Percentiles rank a stretch among this genome's conserved stretches.
Evolutionary conservation across 2,329 filamentous ascomycete genomes (phyloP).

Genomic region (Stylonectria norvegica): DNA sequence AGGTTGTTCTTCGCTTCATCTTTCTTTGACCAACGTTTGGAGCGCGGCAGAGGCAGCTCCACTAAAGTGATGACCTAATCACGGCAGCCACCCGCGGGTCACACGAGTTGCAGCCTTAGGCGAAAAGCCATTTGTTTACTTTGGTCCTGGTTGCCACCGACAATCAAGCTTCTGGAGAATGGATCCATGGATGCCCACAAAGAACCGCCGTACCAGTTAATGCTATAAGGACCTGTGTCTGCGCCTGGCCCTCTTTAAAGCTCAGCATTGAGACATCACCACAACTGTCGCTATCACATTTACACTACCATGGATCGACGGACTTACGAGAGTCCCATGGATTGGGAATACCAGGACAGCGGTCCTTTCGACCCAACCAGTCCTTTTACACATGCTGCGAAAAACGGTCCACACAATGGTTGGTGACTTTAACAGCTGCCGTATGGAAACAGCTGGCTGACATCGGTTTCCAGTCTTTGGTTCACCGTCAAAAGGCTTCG

Average conservation of each 20-base stretch:
- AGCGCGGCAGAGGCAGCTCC: slow-evolving; percentile 18
- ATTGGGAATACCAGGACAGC: slow-evolving; percentile 60
- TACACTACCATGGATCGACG: slow-evolving; percentile 47
- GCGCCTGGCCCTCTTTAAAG: no score
- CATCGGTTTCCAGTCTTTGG: slow-evolving; percentile 31
- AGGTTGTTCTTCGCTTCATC: slow-evolving; percentile 14
- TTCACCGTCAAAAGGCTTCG: slow-evolving; percentile 36
- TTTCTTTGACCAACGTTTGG: slow-evolving; percentile 19
- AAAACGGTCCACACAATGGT: slow-evolving; percentile 41
- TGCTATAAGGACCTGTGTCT: neutral
- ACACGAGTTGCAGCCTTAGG: slow-evolving; percentile 31
- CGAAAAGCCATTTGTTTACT: slow-evolving; percentile 35
- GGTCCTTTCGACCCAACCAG: slow-evolving; percentile 59
- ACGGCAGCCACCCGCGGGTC: slow-evolving; percentile 28
- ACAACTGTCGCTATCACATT: neutral
- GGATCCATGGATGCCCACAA: neutral
- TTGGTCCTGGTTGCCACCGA: slow-evolving; percentile 28
- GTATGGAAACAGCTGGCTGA: slow-evolving; percentile 16
- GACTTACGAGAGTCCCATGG: slow-evolving; percentile 61
- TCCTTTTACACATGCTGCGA: slow-evolving; percentile 56
- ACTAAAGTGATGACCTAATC: no score
- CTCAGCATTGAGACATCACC: no score
- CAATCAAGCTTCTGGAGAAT: slow-evolving; percentile 7
- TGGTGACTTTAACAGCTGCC: slow-evolving; percentile 17
- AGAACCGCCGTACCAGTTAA: neutral